Base-by-base conservation (phyloP, 2,329 filamentous ascomycete genomes). In the Shiraia sp. region DNA sequence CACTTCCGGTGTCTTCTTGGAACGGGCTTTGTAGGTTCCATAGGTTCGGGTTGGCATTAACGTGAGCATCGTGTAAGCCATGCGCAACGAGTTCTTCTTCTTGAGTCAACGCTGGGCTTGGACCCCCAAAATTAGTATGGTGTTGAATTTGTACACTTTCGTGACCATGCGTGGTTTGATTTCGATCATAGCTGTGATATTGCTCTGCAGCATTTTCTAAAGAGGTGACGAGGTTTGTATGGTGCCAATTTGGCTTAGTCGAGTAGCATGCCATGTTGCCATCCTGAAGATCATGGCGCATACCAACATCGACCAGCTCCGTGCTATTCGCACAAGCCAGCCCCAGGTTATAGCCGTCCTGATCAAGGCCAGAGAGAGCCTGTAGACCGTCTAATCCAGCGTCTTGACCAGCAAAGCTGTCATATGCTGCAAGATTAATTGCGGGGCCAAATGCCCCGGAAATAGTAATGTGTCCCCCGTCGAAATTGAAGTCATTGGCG, bases 401-500 rank as follows among this genome's bases (percentile, higher is more conserved):
- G 13, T 9, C 32, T 23, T 42, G 45, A 8, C 32, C 40, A 3
- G 35, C 38, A 13, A 51, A 49, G 24, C 38, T 36, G 9, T 58
- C 53, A 45, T 63, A 66, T 2, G 44, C 36, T 1, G 45, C 40
- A 10, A 67, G 50, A 23, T 59, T 49, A 30, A 65, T 62, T 10
- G 53, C 42, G 0, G 65, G 57, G 15, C 73, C 69, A 36, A 73
- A 71, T 10, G 63, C 61, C 30, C 49, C 53, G 0, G 45, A 32
- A 14, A 73, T 64, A 38, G 65, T 63, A 40, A 75, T 71, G 27
- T 69, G 66, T 10, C 69, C 68, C 35, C 59, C 64, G 14, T 50
- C 55, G 57, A 74, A 73, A 48, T 74, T 69, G 47, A 72, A 69
- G 10, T 61, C 58, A 40, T 71, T 71, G 14, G 31, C 13, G 25